Base-by-base conservation (phyloP, 1,284 basidiomycete species). In the Rhodotorula sp. region DNA sequence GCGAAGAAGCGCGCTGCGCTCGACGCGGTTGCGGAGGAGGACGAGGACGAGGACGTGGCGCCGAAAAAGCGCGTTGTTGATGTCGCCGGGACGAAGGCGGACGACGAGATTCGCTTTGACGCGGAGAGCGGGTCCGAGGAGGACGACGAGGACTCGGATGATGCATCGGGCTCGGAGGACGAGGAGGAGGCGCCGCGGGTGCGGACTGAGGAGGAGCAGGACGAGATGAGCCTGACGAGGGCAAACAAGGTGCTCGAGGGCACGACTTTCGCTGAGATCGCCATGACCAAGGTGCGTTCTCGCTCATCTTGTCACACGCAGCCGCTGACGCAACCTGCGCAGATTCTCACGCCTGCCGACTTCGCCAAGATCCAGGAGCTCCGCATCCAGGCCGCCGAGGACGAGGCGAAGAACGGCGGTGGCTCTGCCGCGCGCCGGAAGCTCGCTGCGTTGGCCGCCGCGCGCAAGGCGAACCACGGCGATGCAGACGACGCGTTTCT, bases 331-430 rank as follows among this genome's bases (percentile, higher is more conserved):
- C 50, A 32, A 25, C 13, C n/a, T 37, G 17, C n/a, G 3, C 77
- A 95, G 92, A 99, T 99, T 79, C 88, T 99, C 48, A 99, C 97
- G 0, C 97, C 97, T 0, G 95, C 95, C 39, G 96, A 99, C 82
- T 99, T 98, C 81, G 92, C 92, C 0, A 84, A 97, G 63, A 86
- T 99, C 67, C 92, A 93, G 78, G 92, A 97, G 78, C 88, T 99
- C 17, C 90, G 91, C 15, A 86, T 94, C 69, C 87, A 91, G 82
- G 91, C 90, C 0, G 92, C 92, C n/a, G 84, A 85, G 32, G 86
- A 88, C 67, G 88, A 88, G 3, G 88, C 91, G 17, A 89, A 92
- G 78, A 83, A 83, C 44, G 88, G 88, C 1, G 90, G 90, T 8
- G 90, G 91, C 7, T 85, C 88, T 36, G 88, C 87, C 46, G 89